Conservation (phyloP, 2,329 filamentous ascomycete genomes). For the Diaporthe caulivora region DNA sequence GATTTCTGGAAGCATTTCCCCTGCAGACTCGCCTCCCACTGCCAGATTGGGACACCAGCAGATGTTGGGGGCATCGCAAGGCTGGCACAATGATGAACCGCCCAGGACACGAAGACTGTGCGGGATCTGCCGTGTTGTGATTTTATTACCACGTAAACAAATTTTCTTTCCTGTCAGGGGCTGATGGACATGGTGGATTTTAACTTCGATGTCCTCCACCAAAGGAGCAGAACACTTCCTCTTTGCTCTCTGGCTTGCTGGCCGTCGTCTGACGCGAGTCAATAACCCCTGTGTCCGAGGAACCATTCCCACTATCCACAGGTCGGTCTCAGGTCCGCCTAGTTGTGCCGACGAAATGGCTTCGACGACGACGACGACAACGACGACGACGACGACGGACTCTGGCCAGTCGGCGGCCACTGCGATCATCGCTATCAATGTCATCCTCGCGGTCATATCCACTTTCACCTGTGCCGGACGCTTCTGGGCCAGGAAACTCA, state of each 20-base stretch:
- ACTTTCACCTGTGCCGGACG: not conserved
- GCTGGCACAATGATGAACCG: not conserved
- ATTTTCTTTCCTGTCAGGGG: not conserved
- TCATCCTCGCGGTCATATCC: not conserved
- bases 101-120: not conserved
- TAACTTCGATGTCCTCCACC: not conserved
- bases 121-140: not conserved
- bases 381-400: not conserved
- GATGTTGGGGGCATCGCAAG: not conserved
- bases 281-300: no score
- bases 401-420: not conserved
- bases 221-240: not conserved
- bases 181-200: not conserved
- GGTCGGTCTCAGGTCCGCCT: not conserved
- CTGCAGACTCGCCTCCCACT: not conserved
- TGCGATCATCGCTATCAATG: not conserved
- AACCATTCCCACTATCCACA: no score
- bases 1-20: not conserved
- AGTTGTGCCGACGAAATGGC: not conserved
- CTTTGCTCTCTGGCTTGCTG: not conserved
- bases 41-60: not conserved
- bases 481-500: conserved; percentile 5
- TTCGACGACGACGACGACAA: not conserved
- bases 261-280: not conserved
- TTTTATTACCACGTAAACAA: not conserved